Base-by-base conservation (phyloP, 1,139 yeast species). In the Hyphopichia khmerensis region DNA sequence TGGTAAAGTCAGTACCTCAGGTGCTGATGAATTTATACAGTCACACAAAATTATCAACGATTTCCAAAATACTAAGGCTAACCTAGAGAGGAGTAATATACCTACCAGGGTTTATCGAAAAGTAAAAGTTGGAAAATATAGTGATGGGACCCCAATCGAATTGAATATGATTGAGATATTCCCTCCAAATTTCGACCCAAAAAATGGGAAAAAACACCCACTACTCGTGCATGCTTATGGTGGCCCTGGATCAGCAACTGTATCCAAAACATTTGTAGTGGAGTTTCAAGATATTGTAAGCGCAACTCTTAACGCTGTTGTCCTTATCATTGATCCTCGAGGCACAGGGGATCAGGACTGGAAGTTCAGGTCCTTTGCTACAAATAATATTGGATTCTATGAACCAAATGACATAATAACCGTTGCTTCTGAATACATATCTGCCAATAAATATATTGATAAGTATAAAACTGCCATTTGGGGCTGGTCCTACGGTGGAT, bases 281-380 rank as follows among this genome's bases (percentile, higher is more conserved):
- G 86, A 80, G 32, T 88, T 88, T 60, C 87, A 86, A 55, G 85
- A 85, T 37, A 74, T 84, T 9, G 77, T 84, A 1, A 78, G 88
- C 13, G 81, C 96, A 1, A 69, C 78, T 3, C 64, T 87, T 42
- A 84, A 87, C 53, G 84, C 89, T 0, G 77, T 93, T 29, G 89
- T 91, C 0, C 75, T 93, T 33, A 78, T 84, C 27, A 84, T 93
- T 31, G 99, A 93, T 54, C 99, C 99, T 7, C 74, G 99, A 54
- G 99, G 99, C 2, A 91, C 99, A 0, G 96, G 91, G 3, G 90
- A 87, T 27, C 81, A 82, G 63, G 96, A 96, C 6, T 88, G 97
- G 86, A 66, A 68, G 35, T 84, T 79, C 60, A 77, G 82, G 54
- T 65, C 87, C 0, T 82, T 75, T 65, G 95, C 93, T 0, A 79